A percentile compares a stretch with the other conserved stretches of the same genome.
Evolutionary conservation across 2,329 filamentous ascomycete species (phyloP).

Genomic region (Lithohypha guttulata): DNA sequence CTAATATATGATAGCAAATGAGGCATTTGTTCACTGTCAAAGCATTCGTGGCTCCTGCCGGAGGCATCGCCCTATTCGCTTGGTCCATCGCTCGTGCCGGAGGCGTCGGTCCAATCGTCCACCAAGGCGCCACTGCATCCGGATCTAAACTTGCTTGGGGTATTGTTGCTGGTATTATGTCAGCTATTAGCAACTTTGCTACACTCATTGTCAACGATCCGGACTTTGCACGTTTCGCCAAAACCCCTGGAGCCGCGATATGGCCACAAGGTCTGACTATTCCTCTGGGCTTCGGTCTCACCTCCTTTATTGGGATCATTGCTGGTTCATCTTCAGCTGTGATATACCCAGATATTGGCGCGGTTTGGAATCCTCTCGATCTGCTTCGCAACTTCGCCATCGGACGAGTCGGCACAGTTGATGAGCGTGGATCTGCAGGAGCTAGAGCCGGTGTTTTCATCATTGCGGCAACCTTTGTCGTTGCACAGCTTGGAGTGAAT

Average conservation of each 20-base stretch:
- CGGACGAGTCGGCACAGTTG: slow-evolving; percentile 37
- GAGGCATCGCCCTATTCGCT: slow-evolving; percentile 76
- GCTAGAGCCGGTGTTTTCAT: slow-evolving; percentile 39
- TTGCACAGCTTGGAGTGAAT: slow-evolving; percentile 38
- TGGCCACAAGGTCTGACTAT: slow-evolving; percentile 15
- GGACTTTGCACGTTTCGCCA: slow-evolving; percentile 68
- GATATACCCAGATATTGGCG: slow-evolving; percentile 26
- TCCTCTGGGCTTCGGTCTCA: slow-evolving; percentile 18
- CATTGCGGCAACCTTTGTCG: slow-evolving; percentile 34
- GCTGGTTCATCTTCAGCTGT: slow-evolving; percentile 25
- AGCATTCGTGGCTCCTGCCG: slow-evolving; percentile 68
- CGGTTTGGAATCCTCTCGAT: slow-evolving; percentile 36
- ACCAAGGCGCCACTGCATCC: slow-evolving; percentile 50
- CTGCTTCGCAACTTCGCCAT: slow-evolving; percentile 27
- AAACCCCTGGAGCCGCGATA: slow-evolving; percentile 25
- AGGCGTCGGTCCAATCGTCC: slow-evolving; percentile 72
- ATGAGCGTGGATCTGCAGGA: slow-evolving; percentile 25
- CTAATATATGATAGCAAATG: too few relatives aligned
- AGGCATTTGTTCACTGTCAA: slow-evolving; percentile 88
- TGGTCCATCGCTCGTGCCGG: slow-evolving; percentile 76
- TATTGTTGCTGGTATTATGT: slow-evolving; percentile 78
- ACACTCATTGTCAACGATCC: slow-evolving; percentile 59
- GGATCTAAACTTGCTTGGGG: slow-evolving; percentile 69
- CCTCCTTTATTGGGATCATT: slow-evolving; percentile 29
- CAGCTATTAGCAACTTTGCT: slow-evolving; percentile 79